A percentile compares a stretch with the other conserved stretches of the same genome.
Conservation (phyloP, 352 stramenopile species). For the Phytophthora sp. region DNA sequence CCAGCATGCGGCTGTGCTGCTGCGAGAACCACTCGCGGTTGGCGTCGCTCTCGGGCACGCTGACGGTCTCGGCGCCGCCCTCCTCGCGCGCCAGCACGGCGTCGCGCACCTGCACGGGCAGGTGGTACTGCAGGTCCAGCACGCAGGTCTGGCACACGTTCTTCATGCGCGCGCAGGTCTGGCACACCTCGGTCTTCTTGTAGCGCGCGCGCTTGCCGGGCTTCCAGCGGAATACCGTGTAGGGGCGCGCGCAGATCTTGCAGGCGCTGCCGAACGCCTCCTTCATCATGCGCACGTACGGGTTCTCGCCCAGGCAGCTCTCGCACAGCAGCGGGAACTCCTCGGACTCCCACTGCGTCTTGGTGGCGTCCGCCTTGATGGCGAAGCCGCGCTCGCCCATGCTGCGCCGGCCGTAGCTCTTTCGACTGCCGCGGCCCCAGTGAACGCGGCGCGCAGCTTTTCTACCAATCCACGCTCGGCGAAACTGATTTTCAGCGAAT, state of each 20-base stretch:
- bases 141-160: slow-evolving; percentile 99
- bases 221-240: slow-evolving; percentile 99
- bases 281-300: slow-evolving; percentile 99
- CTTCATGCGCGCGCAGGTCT: slow-evolving; percentile 98
- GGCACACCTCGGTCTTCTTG: slow-evolving; percentile 99
- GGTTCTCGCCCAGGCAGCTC: slow-evolving; percentile 98
- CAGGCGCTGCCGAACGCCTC: slow-evolving; percentile 96
- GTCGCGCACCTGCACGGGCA: slow-evolving; percentile 95
- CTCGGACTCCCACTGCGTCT: slow-evolving; percentile 91
- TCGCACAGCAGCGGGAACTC: slow-evolving; percentile 99
- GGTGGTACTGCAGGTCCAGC: slow-evolving; percentile 98
- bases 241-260: slow-evolving; percentile 98
- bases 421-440: no score
- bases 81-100: slow-evolving; percentile 75
- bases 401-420: not conserved
- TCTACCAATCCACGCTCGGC: no score
- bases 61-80: slow-evolving; percentile 41
- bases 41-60: slow-evolving; percentile 92
- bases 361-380: slow-evolving; percentile 89
- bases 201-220: slow-evolving; percentile 96
- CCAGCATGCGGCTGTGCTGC: slow-evolving; percentile 91
- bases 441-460: no score
- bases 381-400: slow-evolving; percentile 88
- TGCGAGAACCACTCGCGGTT: slow-evolving; percentile 96
- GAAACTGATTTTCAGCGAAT: no score